Percentiles rank a stretch among this genome's conserved stretches.
Evolutionary conservation across 2,329 filamentous ascomycete genomes (phyloP).

Genomic region (Cryphonectria nitschkei): DNA sequence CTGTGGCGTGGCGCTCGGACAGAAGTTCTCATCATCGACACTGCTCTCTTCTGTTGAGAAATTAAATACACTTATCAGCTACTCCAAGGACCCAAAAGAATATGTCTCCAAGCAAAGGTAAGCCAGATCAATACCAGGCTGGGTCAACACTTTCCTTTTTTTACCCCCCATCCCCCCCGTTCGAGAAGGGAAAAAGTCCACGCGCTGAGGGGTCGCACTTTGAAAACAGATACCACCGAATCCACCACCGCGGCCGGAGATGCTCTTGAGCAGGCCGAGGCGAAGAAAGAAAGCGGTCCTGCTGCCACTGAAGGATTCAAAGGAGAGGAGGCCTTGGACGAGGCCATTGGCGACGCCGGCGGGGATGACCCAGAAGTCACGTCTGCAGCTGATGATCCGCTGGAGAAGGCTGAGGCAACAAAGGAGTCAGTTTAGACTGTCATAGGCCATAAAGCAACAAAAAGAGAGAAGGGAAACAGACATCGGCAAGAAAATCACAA

Average conservation of each 20-base stretch:
- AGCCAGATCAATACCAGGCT: too few species aligned
- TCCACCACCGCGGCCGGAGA: conserved; percentile 20
- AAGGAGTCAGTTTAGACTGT: conserved; percentile 10
- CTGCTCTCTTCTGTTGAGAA: neutral
- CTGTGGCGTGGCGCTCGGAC: neutral
- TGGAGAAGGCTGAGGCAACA: conserved; percentile 24
- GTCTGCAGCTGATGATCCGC: conserved; percentile 19
- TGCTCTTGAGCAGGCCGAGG: conserved; percentile 26
- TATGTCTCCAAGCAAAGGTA: conserved; percentile 19
- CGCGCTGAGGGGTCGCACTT: neutral
- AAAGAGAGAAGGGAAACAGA: neutral
- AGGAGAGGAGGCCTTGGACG: conserved; percentile 22
- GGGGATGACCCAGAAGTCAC: conserved; percentile 22
- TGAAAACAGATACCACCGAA: conserved; percentile 9
- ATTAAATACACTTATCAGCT: neutral
- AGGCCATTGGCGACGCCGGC: conserved; percentile 20
- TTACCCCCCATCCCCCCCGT: too few species aligned
- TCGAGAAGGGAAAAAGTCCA: neutral
- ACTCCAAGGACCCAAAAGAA: neutral
- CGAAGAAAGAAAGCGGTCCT: conserved; percentile 22
- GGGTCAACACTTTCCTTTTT: fast-evolving
- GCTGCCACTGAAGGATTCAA: conserved; percentile 19
- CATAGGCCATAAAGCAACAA: neutral
- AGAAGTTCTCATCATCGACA: neutral
- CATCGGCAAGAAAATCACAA: neutral